These are phyloP conservation scores for Dispira simplex DNA, from an alignment of 192 early-diverging fungal species.

Conservation along the genomic window DNA sequence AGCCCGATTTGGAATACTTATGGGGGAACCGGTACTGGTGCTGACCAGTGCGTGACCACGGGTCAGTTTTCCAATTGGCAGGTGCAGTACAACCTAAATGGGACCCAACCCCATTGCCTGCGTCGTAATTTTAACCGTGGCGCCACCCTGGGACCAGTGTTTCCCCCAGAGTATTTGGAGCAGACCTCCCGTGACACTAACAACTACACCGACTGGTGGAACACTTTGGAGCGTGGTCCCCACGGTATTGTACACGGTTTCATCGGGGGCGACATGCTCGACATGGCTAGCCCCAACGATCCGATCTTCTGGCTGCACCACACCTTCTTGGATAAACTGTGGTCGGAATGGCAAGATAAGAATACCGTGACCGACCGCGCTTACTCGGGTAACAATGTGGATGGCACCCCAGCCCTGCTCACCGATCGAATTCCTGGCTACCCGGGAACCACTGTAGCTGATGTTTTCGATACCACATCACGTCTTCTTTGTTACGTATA, in stretches of 20 bases:
- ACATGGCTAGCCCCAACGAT: slow-evolving; percentile 19
- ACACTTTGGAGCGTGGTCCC: slow-evolving; percentile 13
- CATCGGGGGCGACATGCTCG: slow-evolving; percentile 16
- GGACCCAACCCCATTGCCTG: background rate
- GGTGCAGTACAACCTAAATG: background rate
- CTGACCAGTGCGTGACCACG: slow-evolving; percentile 18
- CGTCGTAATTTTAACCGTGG: background rate
- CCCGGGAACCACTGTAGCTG: slow-evolving; percentile 9
- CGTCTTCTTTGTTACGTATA: slow-evolving; percentile 27
- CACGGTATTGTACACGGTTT: slow-evolving; percentile 18
- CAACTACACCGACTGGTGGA: slow-evolving; percentile 8
- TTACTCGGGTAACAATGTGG: slow-evolving; percentile 1
- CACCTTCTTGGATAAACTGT: slow-evolving; percentile 24
- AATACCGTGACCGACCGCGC: background rate
- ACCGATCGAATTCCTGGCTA: background rate
- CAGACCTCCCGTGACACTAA: background rate
- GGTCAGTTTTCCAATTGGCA: background rate
- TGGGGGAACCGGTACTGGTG: slow-evolving; percentile 23
- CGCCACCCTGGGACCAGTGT: background rate
- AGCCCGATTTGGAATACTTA: slow-evolving; percentile 20
- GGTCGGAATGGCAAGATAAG: slow-evolving; percentile 17
- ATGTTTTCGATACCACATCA: slow-evolving; percentile 20
- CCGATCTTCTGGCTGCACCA: slow-evolving; percentile 32
- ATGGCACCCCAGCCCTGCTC: slow-evolving; percentile 1
- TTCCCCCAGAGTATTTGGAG: slow-evolving; percentile 5